A percentile compares a stretch with the other conserved stretches of the same genome.
Evolutionary conservation across 2,329 filamentous ascomycete species (phyloP).

Genomic region (Cercospora citrullina): DNA sequence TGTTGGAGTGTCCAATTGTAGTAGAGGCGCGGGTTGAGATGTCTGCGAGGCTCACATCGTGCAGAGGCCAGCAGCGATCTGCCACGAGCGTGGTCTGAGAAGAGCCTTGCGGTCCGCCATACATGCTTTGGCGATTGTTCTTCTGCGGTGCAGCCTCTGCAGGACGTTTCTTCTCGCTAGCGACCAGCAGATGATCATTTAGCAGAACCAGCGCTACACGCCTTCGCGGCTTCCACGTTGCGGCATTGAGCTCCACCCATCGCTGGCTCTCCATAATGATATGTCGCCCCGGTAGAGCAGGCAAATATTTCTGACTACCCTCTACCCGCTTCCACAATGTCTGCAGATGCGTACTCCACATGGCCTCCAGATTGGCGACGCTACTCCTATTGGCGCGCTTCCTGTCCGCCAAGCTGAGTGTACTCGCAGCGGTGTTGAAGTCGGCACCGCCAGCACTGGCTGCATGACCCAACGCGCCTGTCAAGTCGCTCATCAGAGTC

Average conservation of each 20-base stretch:
- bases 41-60: slow-evolving; percentile 91
- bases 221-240: slow-evolving; percentile 89
- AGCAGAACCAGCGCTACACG: slow-evolving; percentile 89
- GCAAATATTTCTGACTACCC: slow-evolving; percentile 94
- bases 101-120: slow-evolving; percentile 46
- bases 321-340: slow-evolving; percentile 96
- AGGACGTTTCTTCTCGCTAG: slow-evolving; percentile 84
- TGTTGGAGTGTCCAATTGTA: slow-evolving; percentile 36
- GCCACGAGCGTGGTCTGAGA: slow-evolving; percentile 71
- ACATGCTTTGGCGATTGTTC: slow-evolving; percentile 36
- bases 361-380: slow-evolving; percentile 70
- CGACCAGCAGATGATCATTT: slow-evolving; percentile 91
- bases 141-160: slow-evolving; percentile 28
- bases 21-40: slow-evolving; percentile 56
- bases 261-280: slow-evolving; percentile 88
- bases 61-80: slow-evolving; percentile 88
- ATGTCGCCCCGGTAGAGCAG: slow-evolving; percentile 85
- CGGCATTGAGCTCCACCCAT: slow-evolving; percentile 96
- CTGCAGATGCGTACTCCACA: slow-evolving; percentile 69
- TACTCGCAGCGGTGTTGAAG: slow-evolving; percentile 39
- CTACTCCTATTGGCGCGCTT: slow-evolving; percentile 81
- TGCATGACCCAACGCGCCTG: slow-evolving; percentile 49
- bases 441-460: slow-evolving; percentile 44
- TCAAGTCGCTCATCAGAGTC: slow-evolving; percentile 90
- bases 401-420: slow-evolving; percentile 43